Evolutionary conservation across 345 rosid genomes (phyloP).

Genomic region (Citrus medica): DNA sequence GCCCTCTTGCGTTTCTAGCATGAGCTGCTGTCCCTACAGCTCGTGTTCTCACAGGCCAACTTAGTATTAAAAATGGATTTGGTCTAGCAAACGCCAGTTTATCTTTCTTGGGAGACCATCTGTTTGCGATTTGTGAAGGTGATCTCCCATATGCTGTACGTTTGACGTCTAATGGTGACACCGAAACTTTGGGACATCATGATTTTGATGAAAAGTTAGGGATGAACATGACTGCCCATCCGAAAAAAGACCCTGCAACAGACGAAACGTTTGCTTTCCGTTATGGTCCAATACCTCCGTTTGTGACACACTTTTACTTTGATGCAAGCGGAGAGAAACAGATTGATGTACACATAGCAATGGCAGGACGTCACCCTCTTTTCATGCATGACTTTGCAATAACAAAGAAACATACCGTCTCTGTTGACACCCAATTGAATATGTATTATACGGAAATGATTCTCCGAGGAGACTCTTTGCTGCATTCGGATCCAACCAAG

Average conservation of each 20-base stretch:
- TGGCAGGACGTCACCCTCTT: too few relatives aligned
- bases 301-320: too few relatives aligned
- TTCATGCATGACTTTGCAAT: too few relatives aligned
- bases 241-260: constrained; percentile 45
- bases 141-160: constrained; percentile 50
- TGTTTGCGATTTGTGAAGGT: constrained; percentile 52
- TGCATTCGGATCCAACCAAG: constrained; percentile 36
- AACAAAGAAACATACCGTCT: too few relatives aligned
- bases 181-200: constrained; percentile 34
- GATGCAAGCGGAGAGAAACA: too few relatives aligned
- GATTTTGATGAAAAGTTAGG: constrained; percentile 45
- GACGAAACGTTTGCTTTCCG: constrained; percentile 57
- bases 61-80: constrained; percentile 41
- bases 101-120: constrained; percentile 41
- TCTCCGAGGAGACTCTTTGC: constrained; percentile 33
- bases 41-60: constrained; percentile 42
- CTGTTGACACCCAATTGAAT: neutral
- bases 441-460: neutral
- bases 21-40: constrained; percentile 44
- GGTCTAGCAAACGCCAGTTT: constrained; percentile 41
- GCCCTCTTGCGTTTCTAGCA: constrained; percentile 40
- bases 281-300: constrained; percentile 31
- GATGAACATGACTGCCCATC: constrained; percentile 66
- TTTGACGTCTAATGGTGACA: constrained; percentile 39
- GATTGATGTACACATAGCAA: too few relatives aligned